Percentiles rank a stretch among this genome's conserved stretches.
Evolutionary conservation across 2,329 filamentous ascomycete genomes (phyloP).

Genomic region (Sclerotinia minor): DNA sequence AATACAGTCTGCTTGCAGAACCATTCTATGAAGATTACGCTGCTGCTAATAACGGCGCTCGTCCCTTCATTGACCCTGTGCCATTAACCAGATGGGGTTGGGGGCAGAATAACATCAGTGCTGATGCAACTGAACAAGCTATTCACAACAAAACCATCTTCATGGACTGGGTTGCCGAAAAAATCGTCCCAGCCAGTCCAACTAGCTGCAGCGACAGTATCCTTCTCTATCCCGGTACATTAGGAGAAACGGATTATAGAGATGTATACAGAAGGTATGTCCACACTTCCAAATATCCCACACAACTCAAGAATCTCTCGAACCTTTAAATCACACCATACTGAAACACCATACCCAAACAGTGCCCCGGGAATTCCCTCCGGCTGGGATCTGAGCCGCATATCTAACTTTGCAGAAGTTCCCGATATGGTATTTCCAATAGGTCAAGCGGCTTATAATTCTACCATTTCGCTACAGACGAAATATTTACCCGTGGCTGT

Average conservation of each 20-base stretch:
- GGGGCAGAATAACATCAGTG: conserved; percentile 45
- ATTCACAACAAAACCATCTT: conserved; percentile 53
- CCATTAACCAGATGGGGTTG: conserved; percentile 51
- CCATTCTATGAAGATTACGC: conserved; percentile 54
- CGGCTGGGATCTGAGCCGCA: conserved; percentile 47
- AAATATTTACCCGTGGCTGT: conserved; percentile 59
- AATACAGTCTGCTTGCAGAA: conserved; percentile 48
- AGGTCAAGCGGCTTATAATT: conserved; percentile 46
- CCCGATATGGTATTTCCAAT: conserved; percentile 50
- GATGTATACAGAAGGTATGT: conserved; percentile 45
- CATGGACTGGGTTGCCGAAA: conserved; percentile 48
- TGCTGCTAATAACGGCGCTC: conserved; percentile 47
- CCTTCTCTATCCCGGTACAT: conserved; percentile 50
- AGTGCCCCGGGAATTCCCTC: conserved; percentile 48
- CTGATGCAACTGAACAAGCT: conserved; percentile 45
- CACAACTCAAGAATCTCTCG: neutral
- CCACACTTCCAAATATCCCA: neutral
- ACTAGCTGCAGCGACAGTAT: conserved; percentile 52
- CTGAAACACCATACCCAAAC: neutral
- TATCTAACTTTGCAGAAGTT: conserved; percentile 50
- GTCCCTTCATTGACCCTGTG: conserved; percentile 52
- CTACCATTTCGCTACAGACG: conserved; percentile 49
- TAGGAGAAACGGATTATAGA: conserved; percentile 46
- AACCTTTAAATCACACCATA: neutral
- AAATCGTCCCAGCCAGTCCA: conserved; percentile 46